Conservation (phyloP, 1,284 basidiomycete genomes). For the Ceratobasidium sp. region DNA sequence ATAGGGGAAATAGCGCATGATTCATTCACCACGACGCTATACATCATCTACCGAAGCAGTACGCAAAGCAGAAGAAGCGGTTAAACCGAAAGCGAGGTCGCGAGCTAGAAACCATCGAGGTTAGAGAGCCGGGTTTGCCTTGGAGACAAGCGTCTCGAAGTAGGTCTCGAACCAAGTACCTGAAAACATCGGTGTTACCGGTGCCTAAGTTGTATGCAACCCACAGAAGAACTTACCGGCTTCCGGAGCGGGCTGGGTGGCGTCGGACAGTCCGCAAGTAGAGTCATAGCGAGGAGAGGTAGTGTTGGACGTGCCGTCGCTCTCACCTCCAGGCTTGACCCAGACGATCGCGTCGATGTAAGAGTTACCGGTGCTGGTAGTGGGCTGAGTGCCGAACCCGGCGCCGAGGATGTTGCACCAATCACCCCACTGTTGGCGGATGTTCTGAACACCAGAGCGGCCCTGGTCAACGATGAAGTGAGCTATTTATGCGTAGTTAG, state of each 20-base stretch:
- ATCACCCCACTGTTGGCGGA: conserved; percentile 65
- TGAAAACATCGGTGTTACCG: too few species aligned
- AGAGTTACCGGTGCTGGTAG: conserved; percentile 61
- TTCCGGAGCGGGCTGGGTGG: conserved; percentile 66
- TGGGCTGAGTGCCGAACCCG: conserved; percentile 70
- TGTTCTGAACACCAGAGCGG: conserved; percentile 69
- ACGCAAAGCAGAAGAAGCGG: background rate
- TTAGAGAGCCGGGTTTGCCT: conserved; percentile 66
- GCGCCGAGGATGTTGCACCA: conserved; percentile 71
- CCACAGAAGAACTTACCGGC: too few species aligned
- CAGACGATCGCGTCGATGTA: conserved; percentile 70
- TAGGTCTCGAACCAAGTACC: conserved; percentile 65
- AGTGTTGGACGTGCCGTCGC: conserved; percentile 69
- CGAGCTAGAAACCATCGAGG: conserved; percentile 2
- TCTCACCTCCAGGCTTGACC: conserved; percentile 76
- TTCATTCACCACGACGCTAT: background rate
- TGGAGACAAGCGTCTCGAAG: conserved; percentile 59
- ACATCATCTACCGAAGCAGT: conserved; percentile 6
- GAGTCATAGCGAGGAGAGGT: conserved; percentile 67
- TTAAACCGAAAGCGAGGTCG: background rate
- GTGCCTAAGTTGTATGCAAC: too few species aligned
- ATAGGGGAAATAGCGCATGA: conserved; percentile 6
- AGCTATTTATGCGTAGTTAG: background rate
- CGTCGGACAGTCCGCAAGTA: conserved; percentile 62
- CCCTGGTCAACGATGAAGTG: conserved; percentile 73